Evolutionary conservation across 495 filamentous ascomycete species (phyloP), one percentile per base, ranked within the genome.

Genomic region (Aspergillus bertholletiae): DNA sequence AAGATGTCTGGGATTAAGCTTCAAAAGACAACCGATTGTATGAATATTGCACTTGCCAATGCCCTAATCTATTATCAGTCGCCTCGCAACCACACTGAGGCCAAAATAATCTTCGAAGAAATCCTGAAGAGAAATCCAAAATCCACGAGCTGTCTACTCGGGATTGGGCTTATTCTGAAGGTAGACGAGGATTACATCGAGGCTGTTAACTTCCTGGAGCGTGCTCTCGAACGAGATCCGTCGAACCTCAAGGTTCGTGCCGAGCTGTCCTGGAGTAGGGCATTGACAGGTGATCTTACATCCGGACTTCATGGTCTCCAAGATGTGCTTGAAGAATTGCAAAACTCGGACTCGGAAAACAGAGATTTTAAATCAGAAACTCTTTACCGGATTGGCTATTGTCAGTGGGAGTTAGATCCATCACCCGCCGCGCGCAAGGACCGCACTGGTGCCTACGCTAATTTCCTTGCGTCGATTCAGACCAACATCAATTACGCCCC

Each of bases 401-500:
- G 92, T 61, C 75, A 94, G 37, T 99, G 94, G 94, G 84, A 92
- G 51, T 53, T 88, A 1, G 85, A 96, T 57, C 67, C 84, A 1
- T 89, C 88, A 7, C 80, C 76, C 52, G 60, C 82, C 9, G 84
- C 88, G 9, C 77, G 95, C 37, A 93, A 88, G 72, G 81, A 84
- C 59, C 87, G 92, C 22, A 81, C 75, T 26, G 86, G 88, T 23
- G 86, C 92, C 2, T 97, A 97, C 61, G 75, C 85, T 11, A 85
- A 82, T 63, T 97, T 96, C 65, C 77, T 97, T 7, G 84, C 85
- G 24, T 84, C 95, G 0, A 78, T 97, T 23, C 90, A 95, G 60
- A 84, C 82, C 28, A 93, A 96, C 62, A 80, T 94, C 66, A 97
- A 89, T 62, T 94, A 82, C 69, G 93, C 94, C 2, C 92, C 94